A percentile compares a stretch with the other conserved stretches of the same genome.
Conservation (phyloP, 2,329 filamentous ascomycete genomes). For the Phialophora expanda region DNA sequence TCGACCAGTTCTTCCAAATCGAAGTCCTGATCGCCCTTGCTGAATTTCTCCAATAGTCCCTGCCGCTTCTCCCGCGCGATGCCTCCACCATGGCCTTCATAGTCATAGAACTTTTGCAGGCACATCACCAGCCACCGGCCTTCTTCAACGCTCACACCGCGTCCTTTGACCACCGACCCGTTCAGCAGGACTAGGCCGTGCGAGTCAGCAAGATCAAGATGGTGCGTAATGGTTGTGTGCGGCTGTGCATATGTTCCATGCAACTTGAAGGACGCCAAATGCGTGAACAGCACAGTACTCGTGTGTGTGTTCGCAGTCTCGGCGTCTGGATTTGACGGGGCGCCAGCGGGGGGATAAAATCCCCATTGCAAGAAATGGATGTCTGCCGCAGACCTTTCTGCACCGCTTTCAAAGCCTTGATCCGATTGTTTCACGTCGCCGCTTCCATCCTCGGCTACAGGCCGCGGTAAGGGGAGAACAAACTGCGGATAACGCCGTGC, state of each 20-base stretch:
- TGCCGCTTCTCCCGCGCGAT: slow-evolving; percentile 62
- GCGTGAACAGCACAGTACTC: slow-evolving; percentile 86
- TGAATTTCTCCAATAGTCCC: slow-evolving; percentile 78
- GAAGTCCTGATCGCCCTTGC: slow-evolving; percentile 75
- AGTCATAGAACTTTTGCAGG: slow-evolving; percentile 86
- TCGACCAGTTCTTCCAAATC: slow-evolving; percentile 83
- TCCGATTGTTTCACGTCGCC: slow-evolving; percentile 40
- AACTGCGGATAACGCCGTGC: slow-evolving; percentile 83
- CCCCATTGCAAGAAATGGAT: slow-evolving; percentile 98
- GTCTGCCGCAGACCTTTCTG: slow-evolving; percentile 71
- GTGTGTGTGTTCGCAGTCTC: slow-evolving; percentile 60
- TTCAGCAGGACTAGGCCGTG: slow-evolving; percentile 86
- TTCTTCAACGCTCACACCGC: slow-evolving; percentile 77
- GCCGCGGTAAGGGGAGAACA: slow-evolving; percentile 77
- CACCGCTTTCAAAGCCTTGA: slow-evolving; percentile 47
- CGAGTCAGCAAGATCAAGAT: slow-evolving; percentile 75
- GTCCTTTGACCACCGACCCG: slow-evolving; percentile 75
- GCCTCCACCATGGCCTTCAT: slow-evolving; percentile 62
- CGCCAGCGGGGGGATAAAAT: slow-evolving; percentile 68
- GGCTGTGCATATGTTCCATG: slow-evolving; percentile 87
- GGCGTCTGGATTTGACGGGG: slow-evolving; percentile 37
- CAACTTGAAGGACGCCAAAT: slow-evolving; percentile 89
- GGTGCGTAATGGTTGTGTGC: slow-evolving; percentile 92
- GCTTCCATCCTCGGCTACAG: slow-evolving; percentile 35
- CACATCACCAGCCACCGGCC: slow-evolving; percentile 92